A percentile compares a stretch with the other conserved stretches of the same genome.
Conservation (phyloP, 1,284 basidiomycete genomes). For the Cutaneotrichosporon curvatum region DNA sequence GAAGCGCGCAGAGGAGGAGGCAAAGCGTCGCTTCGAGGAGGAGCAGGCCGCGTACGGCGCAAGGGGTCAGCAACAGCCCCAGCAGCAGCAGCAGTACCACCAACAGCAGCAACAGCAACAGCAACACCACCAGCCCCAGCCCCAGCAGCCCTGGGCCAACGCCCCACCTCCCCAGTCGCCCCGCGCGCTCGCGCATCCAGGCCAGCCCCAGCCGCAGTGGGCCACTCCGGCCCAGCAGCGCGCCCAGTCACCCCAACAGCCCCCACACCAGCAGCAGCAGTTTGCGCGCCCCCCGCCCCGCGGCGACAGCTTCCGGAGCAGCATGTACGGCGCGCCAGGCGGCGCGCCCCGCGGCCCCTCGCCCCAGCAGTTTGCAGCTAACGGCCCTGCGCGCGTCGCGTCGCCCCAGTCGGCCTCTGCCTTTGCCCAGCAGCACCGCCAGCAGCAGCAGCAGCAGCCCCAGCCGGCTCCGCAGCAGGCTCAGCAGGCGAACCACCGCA, state of each 20-base stretch:
- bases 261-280: constrained; percentile 11
- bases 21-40: constrained; percentile 9
- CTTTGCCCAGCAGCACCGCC: constrained; percentile 2
- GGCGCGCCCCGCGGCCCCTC: background rate
- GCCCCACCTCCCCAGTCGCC: background rate
- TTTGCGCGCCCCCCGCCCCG: constrained; percentile 3
- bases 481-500: background rate
- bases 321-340: background rate
- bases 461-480: constrained; percentile 1
- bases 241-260: background rate
- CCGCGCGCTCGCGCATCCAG: constrained; percentile 5
- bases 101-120: constrained; percentile 16
- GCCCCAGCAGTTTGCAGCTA: background rate
- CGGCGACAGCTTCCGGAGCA: constrained; percentile 2
- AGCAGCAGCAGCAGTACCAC: constrained; percentile 11
- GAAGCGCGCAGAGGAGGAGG: constrained; percentile 36
- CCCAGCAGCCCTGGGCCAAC: background rate
- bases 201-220: background rate
- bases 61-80: constrained; percentile 6
- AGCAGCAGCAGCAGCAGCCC: background rate
- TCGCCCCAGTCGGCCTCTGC: background rate
- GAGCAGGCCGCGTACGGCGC: constrained; percentile 12
- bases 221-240: constrained; percentile 1
- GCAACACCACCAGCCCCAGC: constrained; percentile 16
- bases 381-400: background rate